These are phyloP conservation scores for Cucurbitaria berberidis DNA, from an alignment of 2,329 filamentous ascomycete species.

Conservation along the genomic window DNA sequence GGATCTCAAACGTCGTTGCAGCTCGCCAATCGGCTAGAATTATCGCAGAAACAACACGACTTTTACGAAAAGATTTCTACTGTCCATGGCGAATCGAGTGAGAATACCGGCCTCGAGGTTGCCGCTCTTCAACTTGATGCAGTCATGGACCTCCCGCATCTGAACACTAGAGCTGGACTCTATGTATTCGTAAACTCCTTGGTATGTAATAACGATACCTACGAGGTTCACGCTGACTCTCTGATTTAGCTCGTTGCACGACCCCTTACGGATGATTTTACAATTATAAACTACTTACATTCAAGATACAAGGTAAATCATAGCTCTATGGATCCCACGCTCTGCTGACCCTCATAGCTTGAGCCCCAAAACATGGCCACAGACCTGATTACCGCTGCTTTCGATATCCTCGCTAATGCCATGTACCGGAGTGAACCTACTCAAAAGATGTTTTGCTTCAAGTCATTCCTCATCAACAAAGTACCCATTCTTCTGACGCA, in stretches of 20 bases:
- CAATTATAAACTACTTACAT: conserved; percentile 79
- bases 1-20: conserved; percentile 60
- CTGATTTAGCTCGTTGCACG: conserved; percentile 74
- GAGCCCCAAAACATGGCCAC: conserved; percentile 78
- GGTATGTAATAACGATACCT: conserved; percentile 67
- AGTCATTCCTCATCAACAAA: conserved; percentile 84
- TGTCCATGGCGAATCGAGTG: conserved; percentile 51
- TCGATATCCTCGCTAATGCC: conserved; percentile 87
- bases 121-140: conserved; percentile 60
- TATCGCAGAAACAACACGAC: conserved; percentile 50
- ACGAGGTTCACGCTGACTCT: conserved; percentile 39
- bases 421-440: conserved; percentile 72
- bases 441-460: conserved; percentile 72
- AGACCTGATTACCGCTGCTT: conserved; percentile 85
- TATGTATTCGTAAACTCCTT: conserved; percentile 85
- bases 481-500: conserved; percentile 67
- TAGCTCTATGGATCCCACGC: conserved; percentile 9
- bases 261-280: conserved; percentile 80
- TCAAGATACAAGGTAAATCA: conserved; percentile 77
- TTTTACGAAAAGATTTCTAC: conserved; percentile 53
- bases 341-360: conserved; percentile 59
- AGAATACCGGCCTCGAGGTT: conserved; percentile 48
- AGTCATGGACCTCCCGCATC: conserved; percentile 69
- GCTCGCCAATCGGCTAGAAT: conserved; percentile 48
- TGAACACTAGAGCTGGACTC: conserved; percentile 79